phyloP scores from a whole-genome alignment of 306 rosid species.

The Parietaria judaica region DNA sequence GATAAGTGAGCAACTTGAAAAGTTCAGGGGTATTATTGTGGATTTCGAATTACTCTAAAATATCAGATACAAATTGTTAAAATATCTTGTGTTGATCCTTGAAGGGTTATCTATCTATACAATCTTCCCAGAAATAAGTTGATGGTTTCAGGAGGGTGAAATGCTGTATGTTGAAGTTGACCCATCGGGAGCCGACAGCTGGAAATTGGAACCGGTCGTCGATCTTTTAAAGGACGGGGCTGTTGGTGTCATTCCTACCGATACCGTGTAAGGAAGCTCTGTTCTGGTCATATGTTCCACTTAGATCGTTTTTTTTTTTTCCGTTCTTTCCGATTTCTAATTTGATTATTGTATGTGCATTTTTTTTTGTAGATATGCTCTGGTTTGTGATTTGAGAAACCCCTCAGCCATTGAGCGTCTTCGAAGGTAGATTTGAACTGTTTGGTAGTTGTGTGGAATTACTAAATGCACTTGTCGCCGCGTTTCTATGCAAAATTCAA shows the following conservation, averaged over 20 bases:
- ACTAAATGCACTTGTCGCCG: too few species aligned
- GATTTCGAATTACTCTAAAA: too few species aligned
- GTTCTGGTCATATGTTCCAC: neutral
- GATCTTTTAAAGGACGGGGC: slow-evolving; percentile 72
- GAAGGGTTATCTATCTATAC: neutral
- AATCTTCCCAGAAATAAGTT: too few species aligned
- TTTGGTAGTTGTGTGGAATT: too few species aligned
- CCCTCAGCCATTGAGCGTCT: slow-evolving; percentile 80
- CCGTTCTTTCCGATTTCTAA: neutral
- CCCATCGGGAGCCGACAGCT: slow-evolving; percentile 55
- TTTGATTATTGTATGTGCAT: neutral
- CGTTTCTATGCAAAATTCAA: too few species aligned
- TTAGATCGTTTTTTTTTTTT: neutral
- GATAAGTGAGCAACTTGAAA: too few species aligned
- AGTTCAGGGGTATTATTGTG: too few species aligned
- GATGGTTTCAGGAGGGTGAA: slow-evolving; percentile 48
- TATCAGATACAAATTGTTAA: too few species aligned
- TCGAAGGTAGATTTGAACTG: slow-evolving; percentile 44
- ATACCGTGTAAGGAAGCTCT: slow-evolving; percentile 48
- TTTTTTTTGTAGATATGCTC: slow-evolving; percentile 54
- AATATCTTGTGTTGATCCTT: neutral
- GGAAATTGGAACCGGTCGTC: slow-evolving; percentile 73
- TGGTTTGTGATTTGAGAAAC: slow-evolving; percentile 77
- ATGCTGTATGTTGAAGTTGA: slow-evolving; percentile 70
- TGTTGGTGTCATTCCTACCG: slow-evolving; percentile 92